Base-by-base conservation (phyloP, 2,329 filamentous ascomycete species). In the Scolecobasidium constrictum region DNA sequence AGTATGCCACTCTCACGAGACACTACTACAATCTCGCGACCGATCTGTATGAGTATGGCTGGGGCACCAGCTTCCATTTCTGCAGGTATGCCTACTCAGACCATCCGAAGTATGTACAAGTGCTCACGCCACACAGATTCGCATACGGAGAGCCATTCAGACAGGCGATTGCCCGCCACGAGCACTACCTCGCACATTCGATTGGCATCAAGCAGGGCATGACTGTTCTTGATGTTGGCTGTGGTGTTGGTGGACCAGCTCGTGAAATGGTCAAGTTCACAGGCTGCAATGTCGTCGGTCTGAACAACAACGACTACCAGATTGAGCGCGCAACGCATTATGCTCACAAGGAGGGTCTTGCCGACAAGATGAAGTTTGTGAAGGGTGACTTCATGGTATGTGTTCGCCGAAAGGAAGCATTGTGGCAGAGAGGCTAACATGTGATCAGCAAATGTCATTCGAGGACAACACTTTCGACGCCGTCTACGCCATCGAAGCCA, bases 271-370 rank as follows among this genome's bases (percentile, higher is more conserved):
- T 85, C 67, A 93, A 93, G 68, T 98, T 98, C 68, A 83, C 86
- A 9, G 90, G 85, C 48, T 83, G 78, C 54, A 86, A 95, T 55
- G 76, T 96, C 49, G 82, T 86, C 18, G 92, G 92, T 35, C 68
- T 96, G 61, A 98, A 96, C 78, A 96, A 95, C 78, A 96, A 96
- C 66, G 86, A 95, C 68, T 98, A 98, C 72, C 92, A 96, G 69
- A 94, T 96, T 52, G 78, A 95, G 61, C 85, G 92, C 51, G 90
- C 88, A n/a, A 87, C 79, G 12, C 71, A 74, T 43, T 94, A 95
- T 59, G 86, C 88, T 3, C 66, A 74, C 48, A 86, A 86, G 65
- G 86, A 94, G 66, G 81, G 81, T 40, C 70, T 96, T 41, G 73
- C 81, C 1, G 64, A 85, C 56, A 86, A 94, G 68, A 69, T 94